Evolutionary conservation across 371 early-diverging fungal genomes (phyloP).

Genomic region (Mucor sp.): DNA sequence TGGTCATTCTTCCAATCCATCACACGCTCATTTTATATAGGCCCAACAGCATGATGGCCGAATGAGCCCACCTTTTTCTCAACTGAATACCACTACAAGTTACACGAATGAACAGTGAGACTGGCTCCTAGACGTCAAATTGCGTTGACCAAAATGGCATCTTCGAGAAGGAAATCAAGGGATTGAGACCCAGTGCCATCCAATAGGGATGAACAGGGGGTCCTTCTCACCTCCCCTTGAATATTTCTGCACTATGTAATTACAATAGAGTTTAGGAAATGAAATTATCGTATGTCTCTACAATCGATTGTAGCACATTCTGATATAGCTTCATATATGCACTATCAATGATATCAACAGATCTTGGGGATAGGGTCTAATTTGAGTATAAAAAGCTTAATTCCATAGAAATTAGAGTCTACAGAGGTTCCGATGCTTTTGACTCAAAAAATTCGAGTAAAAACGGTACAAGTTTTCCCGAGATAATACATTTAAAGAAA

Average conservation of each 20-base stretch:
- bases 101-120: background rate
- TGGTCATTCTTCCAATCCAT: background rate
- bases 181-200: background rate
- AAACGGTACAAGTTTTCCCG: conserved; percentile 1
- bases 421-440: background rate
- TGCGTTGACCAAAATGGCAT: background rate
- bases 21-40: background rate
- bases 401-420: too few relatives aligned
- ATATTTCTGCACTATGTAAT: background rate
- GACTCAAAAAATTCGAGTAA: background rate
- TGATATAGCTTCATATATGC: background rate
- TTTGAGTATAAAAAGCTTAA: background rate
- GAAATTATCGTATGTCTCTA: background rate
- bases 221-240: background rate
- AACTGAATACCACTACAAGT: background rate
- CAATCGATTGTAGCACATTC: background rate
- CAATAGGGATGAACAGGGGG: background rate
- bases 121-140: background rate
- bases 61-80: background rate
- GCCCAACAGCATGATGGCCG: background rate
- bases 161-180: background rate
- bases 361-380: background rate
- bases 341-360: background rate
- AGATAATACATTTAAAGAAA: background rate
- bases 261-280: background rate